Evolutionary conservation across 202 grass and related monocot genomes (phyloP).

Genomic region (Zoysia matrella): DNA sequence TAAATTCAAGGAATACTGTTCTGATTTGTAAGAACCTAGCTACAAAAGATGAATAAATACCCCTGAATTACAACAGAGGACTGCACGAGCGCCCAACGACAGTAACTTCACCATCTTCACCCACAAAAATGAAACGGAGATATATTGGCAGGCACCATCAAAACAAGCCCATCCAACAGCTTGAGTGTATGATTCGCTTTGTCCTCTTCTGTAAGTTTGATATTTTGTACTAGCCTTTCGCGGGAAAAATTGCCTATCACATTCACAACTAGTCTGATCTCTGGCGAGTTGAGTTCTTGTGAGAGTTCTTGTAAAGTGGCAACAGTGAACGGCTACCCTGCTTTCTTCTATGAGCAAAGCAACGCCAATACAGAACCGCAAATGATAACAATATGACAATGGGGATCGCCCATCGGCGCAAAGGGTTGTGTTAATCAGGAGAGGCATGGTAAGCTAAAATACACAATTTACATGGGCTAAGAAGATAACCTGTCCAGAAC

Average conservation of each 20-base stretch:
- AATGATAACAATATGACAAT: slow-evolving; percentile 64
- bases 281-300: slow-evolving; percentile 62
- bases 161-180: slow-evolving; percentile 53
- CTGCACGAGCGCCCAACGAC: not conserved
- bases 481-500: slow-evolving; percentile 82
- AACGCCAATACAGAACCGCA: slow-evolving; percentile 84
- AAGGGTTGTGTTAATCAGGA: not conserved
- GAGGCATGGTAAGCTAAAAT: not conserved
- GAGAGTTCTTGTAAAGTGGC: slow-evolving; percentile 68
- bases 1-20: slow-evolving; percentile 50
- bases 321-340: slow-evolving; percentile 55
- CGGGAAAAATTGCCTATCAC: not conserved
- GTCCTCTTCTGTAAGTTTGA: slow-evolving; percentile 33
- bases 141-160: slow-evolving; percentile 41
- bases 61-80: slow-evolving; percentile 36
- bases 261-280: slow-evolving; percentile 78
- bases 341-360: slow-evolving; percentile 76
- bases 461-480: not conserved
- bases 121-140: slow-evolving; percentile 48
- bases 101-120: slow-evolving; percentile 25
- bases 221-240: slow-evolving; percentile 20
- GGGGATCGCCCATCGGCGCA: slow-evolving; percentile 88
- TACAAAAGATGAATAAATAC: slow-evolving; percentile 41
- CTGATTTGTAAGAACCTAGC: slow-evolving; percentile 43
- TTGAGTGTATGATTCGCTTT: slow-evolving; percentile 15